These are phyloP conservation scores for Phytophthora macrochlamydospora DNA, from an alignment of 352 stramenopile species.

Conservation along the genomic window DNA sequence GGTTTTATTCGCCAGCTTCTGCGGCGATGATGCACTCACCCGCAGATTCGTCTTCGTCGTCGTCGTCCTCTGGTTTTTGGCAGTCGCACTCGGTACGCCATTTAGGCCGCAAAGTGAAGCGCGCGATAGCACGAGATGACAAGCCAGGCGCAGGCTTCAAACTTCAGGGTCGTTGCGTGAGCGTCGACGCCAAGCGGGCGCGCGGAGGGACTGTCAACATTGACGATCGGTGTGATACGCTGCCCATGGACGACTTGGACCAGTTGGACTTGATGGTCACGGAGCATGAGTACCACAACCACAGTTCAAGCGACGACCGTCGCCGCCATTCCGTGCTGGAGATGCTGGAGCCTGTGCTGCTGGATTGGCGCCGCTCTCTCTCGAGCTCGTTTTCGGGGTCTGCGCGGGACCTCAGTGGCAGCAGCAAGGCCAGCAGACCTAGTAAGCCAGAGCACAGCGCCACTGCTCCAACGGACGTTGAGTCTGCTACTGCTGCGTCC, in stretches of 20 bases:
- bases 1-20: constrained; percentile 16
- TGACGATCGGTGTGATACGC: constrained; percentile 34
- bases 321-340: constrained; percentile 30
- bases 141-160: constrained; percentile 18
- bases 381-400: constrained; percentile 30
- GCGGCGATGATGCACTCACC: constrained; percentile 15
- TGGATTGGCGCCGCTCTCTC: constrained; percentile 32
- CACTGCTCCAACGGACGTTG: neutral
- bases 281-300: constrained; percentile 26
- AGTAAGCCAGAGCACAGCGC: constrained; percentile 21
- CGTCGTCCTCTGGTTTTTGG: constrained; percentile 32
- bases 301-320: constrained; percentile 19
- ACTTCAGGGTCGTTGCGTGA: neutral
- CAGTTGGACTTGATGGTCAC: constrained; percentile 42
- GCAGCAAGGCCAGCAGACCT: constrained; percentile 24
- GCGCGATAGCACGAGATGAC: constrained; percentile 14
- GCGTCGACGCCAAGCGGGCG: constrained; percentile 11
- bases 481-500: constrained; percentile 9
- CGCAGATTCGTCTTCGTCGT: constrained; percentile 21
- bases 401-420: constrained; percentile 22
- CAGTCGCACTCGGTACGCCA: constrained; percentile 32
- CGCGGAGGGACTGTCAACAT: constrained; percentile 12
- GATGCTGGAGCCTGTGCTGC: constrained; percentile 29
- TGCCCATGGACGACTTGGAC: constrained; percentile 43
- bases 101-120: constrained; percentile 26